Evolutionary conservation across 306 rosid species (phyloP).

Genomic region (Gleditsia sinensis): DNA sequence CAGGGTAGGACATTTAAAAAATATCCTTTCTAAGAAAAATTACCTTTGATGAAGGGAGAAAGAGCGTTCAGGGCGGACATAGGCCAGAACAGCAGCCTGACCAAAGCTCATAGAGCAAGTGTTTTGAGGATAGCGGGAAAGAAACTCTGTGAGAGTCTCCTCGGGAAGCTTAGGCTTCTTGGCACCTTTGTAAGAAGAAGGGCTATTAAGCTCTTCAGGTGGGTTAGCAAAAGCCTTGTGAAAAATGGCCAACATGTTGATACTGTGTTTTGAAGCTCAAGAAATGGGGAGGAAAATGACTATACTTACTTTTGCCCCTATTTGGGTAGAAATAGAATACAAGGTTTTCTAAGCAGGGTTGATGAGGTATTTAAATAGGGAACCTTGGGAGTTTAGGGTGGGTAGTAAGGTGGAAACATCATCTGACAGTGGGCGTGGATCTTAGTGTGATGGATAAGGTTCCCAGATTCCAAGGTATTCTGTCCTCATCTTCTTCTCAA

Average conservation of each 20-base stretch:
- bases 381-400: too few relatives aligned
- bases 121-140: slow-evolving; percentile 65
- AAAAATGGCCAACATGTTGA: slow-evolving; percentile 81
- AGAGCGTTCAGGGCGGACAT: slow-evolving; percentile 57
- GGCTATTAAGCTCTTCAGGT: slow-evolving; percentile 93
- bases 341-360: neutral
- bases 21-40: too few relatives aligned
- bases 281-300: neutral
- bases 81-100: slow-evolving; percentile 80
- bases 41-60: slow-evolving; percentile 67
- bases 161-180: slow-evolving; percentile 81
- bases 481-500: slow-evolving; percentile 16
- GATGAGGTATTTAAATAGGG: slow-evolving; percentile 11
- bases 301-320: too few relatives aligned
- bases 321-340: too few relatives aligned
- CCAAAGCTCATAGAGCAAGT: slow-evolving; percentile 77
- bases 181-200: slow-evolving; percentile 73
- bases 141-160: slow-evolving; percentile 77
- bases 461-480: slow-evolving; percentile 44
- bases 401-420: neutral
- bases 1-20: too few relatives aligned
- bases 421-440: slow-evolving; percentile 45
- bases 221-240: slow-evolving; percentile 92
- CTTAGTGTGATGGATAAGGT: slow-evolving; percentile 48
- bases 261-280: neutral